phyloP scores from a whole-genome alignment of 2,329 filamentous ascomycete genomes.

The Clathrospora elynae region DNA sequence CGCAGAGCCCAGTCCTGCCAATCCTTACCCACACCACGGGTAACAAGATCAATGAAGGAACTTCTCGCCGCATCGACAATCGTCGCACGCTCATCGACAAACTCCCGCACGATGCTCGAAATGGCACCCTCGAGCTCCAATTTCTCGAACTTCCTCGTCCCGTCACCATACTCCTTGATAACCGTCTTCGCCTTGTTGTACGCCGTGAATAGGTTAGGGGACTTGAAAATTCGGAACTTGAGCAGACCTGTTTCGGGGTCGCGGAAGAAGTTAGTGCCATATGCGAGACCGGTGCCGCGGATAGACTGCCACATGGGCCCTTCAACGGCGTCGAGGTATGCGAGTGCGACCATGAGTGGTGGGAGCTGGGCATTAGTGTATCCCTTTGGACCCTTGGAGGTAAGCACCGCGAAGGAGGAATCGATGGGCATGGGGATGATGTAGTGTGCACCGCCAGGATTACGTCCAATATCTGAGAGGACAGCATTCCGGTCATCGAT shows the following conservation, averaged over 20 bases:
- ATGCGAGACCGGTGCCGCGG: constrained; percentile 90
- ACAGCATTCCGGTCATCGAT: constrained; percentile 72
- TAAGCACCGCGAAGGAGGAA: constrained; percentile 83
- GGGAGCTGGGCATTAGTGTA: constrained; percentile 79
- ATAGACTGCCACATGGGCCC: constrained; percentile 94
- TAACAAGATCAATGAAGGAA: constrained; percentile 81
- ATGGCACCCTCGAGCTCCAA: constrained; percentile 88
- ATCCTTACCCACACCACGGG: constrained; percentile 74
- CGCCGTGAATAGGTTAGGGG: constrained; percentile 85
- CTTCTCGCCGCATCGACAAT: constrained; percentile 80
- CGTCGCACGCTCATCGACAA: constrained; percentile 87
- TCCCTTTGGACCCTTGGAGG: constrained; percentile 73
- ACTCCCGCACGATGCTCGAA: constrained; percentile 81
- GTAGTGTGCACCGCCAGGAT: constrained; percentile 75
- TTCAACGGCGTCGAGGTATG: constrained; percentile 91
- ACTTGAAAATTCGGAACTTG: constrained; percentile 86
- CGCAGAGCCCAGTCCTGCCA: constrained; percentile 79
- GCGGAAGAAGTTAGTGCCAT: constrained; percentile 79
- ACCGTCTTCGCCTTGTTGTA: constrained; percentile 77
- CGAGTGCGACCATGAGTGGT: constrained; percentile 82
- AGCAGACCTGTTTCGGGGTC: constrained; percentile 80
- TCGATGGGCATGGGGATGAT: constrained; percentile 93
- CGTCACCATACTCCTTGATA: constrained; percentile 74
- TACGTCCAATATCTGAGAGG: constrained; percentile 75
- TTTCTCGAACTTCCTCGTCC: constrained; percentile 73